Percentiles rank a stretch among this genome's conserved stretches.
Conservation (phyloP, 2,329 filamentous ascomycete genomes). For the Phoma sp. region DNA sequence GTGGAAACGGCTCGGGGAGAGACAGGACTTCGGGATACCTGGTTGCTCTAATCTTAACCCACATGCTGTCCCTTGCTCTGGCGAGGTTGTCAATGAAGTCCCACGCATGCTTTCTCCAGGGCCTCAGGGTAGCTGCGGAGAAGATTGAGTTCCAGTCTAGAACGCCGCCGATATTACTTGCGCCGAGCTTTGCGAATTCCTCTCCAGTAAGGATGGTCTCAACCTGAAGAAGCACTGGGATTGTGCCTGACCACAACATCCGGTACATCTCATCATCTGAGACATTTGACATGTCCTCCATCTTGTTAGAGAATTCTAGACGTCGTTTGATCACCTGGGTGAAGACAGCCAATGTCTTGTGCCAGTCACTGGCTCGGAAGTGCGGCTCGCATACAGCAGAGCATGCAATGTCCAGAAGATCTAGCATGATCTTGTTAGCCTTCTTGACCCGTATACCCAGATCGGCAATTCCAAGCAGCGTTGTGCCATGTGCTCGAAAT, state of each 20-base stretch:
- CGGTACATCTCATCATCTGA: conserved; percentile 25
- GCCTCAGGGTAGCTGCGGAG: not conserved
- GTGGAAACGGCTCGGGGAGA: conserved; percentile 39
- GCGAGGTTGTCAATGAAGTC: conserved; percentile 48
- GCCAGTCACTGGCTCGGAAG: conserved; percentile 37
- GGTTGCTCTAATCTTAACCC: conserved; percentile 34
- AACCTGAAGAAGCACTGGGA: conserved; percentile 25
- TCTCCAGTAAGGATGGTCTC: conserved; percentile 28
- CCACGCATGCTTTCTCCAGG: conserved; percentile 17
- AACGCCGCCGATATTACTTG: conserved; percentile 19
- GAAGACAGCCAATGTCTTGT: conserved; percentile 30
- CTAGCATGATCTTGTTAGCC: conserved; percentile 37
- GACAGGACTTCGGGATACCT: conserved; percentile 27
- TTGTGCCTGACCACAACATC: conserved; percentile 30
- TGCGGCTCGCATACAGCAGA: conserved; percentile 42
- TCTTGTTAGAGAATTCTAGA: conserved; percentile 11
- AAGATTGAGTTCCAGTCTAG: not conserved
- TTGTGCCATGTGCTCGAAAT: conserved; percentile 5
- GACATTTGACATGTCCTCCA: conserved; percentile 17
- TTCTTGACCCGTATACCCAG: conserved; percentile 26
- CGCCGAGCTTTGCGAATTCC: conserved; percentile 21
- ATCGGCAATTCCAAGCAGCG: not conserved
- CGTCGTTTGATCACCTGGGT: conserved; percentile 20
- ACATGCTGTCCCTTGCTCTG: conserved; percentile 39
- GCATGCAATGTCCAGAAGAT: conserved; percentile 39